Conservation (phyloP, 192 early-diverging fungal species). For the Rhizophagus clarus region DNA sequence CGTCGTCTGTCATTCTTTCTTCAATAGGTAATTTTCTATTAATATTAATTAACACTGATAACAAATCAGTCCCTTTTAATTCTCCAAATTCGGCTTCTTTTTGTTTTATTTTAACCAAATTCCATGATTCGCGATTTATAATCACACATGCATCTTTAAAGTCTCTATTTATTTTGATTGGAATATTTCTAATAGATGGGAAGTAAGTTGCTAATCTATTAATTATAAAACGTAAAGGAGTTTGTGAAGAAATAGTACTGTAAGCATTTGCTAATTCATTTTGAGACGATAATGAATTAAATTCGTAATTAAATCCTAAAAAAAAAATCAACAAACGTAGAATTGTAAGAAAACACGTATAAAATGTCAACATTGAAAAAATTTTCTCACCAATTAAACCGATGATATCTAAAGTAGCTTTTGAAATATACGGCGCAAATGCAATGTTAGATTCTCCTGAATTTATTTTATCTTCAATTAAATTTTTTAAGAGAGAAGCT, state of each 20-base stretch:
- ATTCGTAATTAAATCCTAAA: too few relatives aligned
- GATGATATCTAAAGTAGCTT: slow-evolving; percentile 52
- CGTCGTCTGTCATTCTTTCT: slow-evolving; percentile 43
- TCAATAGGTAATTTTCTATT: slow-evolving; percentile 43
- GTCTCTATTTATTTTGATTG: not conserved
- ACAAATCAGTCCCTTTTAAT: slow-evolving; percentile 41
- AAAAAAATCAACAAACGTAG: not conserved
- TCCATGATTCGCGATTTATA: slow-evolving; percentile 37
- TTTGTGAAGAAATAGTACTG: slow-evolving; percentile 30
- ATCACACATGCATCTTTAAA: slow-evolving; percentile 21
- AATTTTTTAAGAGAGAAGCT: slow-evolving; percentile 33
- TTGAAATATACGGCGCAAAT: slow-evolving; percentile 39
- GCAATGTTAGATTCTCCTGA: slow-evolving; percentile 37
- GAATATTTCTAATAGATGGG: slow-evolving; percentile 32
- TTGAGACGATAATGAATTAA: slow-evolving; percentile 37
- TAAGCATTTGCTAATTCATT: slow-evolving; percentile 52
- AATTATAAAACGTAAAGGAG: slow-evolving; percentile 30
- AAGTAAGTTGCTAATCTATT: slow-evolving; percentile 33
- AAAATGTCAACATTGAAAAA: not conserved
- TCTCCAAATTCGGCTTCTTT: slow-evolving; percentile 25
- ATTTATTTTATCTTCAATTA: slow-evolving; percentile 39
- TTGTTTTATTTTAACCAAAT: slow-evolving; percentile 41
- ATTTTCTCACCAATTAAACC: slow-evolving; percentile 36
- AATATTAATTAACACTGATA: slow-evolving; percentile 46
- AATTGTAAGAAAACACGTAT: not conserved